phyloP scores from a whole-genome alignment of 306 rosid genomes.

The Trifolium fragiferum region DNA sequence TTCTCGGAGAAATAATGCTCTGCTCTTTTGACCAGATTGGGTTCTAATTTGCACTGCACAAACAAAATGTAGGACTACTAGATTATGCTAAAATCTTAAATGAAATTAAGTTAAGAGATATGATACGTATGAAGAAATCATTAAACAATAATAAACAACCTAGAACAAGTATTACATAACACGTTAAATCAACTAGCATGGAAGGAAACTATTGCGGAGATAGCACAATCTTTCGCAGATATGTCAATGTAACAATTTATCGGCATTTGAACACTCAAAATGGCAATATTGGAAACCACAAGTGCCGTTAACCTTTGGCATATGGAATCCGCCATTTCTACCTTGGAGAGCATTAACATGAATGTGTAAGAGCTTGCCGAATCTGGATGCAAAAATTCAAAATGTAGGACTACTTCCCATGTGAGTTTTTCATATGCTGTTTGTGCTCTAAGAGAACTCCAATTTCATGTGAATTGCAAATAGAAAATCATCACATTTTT shows the following conservation, averaged over 20 bases:
- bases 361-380: slow-evolving; percentile 21
- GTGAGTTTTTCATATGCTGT: slow-evolving; percentile 10
- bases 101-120: slow-evolving; percentile 24
- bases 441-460: slow-evolving; percentile 25
- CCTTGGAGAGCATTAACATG: slow-evolving; percentile 8
- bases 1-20: slow-evolving; percentile 94
- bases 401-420: slow-evolving; percentile 20
- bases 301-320: slow-evolving; percentile 19
- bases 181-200: slow-evolving; percentile 10
- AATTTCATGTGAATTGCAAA: slow-evolving; percentile 8
- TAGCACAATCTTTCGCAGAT: neutral
- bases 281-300: slow-evolving; percentile 3
- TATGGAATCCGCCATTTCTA: slow-evolving; percentile 17
- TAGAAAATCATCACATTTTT: slow-evolving; percentile 9
- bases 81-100: slow-evolving; percentile 35
- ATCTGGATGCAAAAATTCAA: slow-evolving; percentile 26
- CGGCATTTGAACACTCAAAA: slow-evolving; percentile 21
- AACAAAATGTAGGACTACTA: slow-evolving; percentile 19
- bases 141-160: slow-evolving; percentile 29
- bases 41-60: slow-evolving; percentile 64
- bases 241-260: slow-evolving; percentile 14
- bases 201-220: slow-evolving; percentile 20
- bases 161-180: slow-evolving; percentile 26
- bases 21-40: slow-evolving; percentile 77
- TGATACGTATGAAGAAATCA: slow-evolving; percentile 28